Evolutionary conservation across 371 early-diverging fungal genomes (phyloP), one percentile per base, ranked within the genome.

Genomic region (Amoeboaphelidium protococcarum): DNA sequence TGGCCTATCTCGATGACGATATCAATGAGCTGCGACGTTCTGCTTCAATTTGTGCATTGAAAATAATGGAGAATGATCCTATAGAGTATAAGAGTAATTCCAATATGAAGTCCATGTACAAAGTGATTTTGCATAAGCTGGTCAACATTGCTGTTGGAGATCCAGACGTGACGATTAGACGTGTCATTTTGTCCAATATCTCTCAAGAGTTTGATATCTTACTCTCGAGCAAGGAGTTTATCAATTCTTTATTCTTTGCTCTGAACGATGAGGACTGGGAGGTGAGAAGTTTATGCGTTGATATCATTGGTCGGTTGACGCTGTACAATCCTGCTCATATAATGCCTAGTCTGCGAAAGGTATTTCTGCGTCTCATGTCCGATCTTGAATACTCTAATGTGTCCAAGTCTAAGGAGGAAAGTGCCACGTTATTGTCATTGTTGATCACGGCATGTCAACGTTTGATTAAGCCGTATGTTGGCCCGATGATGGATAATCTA

Each of bases 101-200:
- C 4, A 74, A 88, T 50, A 76, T 83, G 4, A 75, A 82, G 46
- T 76, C 83, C 55, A 75, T 89, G 2, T 82, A 88, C 2, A 74
- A 78, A 23, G 87, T 87, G 47, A 78, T 90, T 0, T 62, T 92
- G 22, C 85, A 83, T 54, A 73, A 76, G 54, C 63, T 95, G 26
- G 58, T 91, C 50, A 72, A 76, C 0, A 85, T 84, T 0, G 91
- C 85, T 1, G 79, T 92, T 50, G 80, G 89, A 1, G 96, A 95
- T 57, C n/a, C 20, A 58, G 88, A 88, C 40, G 68, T 81, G 0
- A 55, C 59, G 1, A 85, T 85, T 48, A 72, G 89, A 26, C 73
- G 75, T 48, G 74, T 78, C 0, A 85, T 86, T 0, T 60, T 89
- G 22, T 69, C 70, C 0, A 78, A 81, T 0, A 53, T 89, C 31